Base-by-base conservation (phyloP, 2,329 filamentous ascomycete genomes). In the Oidium heveae region DNA sequence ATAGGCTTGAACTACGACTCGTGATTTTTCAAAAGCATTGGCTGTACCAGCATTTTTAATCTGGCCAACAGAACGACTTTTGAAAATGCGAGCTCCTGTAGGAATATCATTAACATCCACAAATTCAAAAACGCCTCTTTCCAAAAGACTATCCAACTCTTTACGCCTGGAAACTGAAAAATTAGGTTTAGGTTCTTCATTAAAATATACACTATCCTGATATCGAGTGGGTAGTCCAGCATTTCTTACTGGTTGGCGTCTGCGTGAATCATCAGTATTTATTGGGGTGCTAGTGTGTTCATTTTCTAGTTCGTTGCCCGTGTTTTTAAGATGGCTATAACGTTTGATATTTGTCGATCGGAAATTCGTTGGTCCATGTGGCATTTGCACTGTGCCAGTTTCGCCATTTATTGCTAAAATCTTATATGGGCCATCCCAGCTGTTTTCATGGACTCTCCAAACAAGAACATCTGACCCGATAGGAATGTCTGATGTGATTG, bases 1-100 rank as follows among this genome's bases (percentile, higher is more conserved):
- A 39, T 54, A 58, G 4, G 22, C 56, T 49, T 58, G 55, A 6
- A 57, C 44, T 2, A 55, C 44, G 6, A 51, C 24, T 10, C 44
- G 18, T 8, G 44, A 55, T 50, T 55, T 55, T 33, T 55, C 44
- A 39, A 50, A 39, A 2, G 53, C 46, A 22, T 56, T 57, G 0
- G n/a, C 18, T 1, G 51, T 58, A 2, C 55, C 37, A 20, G 46
- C 16, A 37, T 57, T 52, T 22, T 59, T 59, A 0, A 58, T 44
- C 28, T 57, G 37, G 36, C 58, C 56, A 13, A 59, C 39, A 43
- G 57, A 57, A 8, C 56, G 15, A 13, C 16, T 52, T 8, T 56
- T 56, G 39, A 56, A 57, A 4, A 59, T 51, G n/a, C 46, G 13
- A 22, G 33, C n/a, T 5, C 12, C 12, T 4, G 20, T 10, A 13